Base-by-base conservation (phyloP, 768 basidiomycete genomes). In the Lentinula aciculospora region DNA sequence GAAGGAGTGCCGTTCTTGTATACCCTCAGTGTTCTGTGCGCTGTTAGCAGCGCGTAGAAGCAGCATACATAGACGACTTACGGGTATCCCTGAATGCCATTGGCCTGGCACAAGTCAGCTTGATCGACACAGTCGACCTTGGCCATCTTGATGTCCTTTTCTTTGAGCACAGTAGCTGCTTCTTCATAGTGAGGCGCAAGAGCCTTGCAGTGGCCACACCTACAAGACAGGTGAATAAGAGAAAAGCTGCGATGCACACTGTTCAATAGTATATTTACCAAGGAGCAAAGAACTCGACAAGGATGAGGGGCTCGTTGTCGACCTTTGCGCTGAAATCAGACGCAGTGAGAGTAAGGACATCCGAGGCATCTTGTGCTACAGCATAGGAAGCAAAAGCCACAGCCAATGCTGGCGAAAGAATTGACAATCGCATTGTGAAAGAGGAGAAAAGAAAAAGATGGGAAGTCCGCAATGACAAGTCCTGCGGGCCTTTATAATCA, bases 51-150 rank as follows among this genome's bases (percentile, higher is more conserved):
- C 1, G 23, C 34, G 21, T 23, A 51, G 8, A 19, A 36, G 17
- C 10, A 36, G 23, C 13, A 21, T 29, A 7, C 19, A 28, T 9
- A 5, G 23, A 40, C 7, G 7, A 77, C 92, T 66, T 66, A 94
- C 94, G 94, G 94, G 76, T 99, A 99, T 15, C 96, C 96, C 70
- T 88, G 85, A 44, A 99, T 82, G 40, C 89, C 94, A 58, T 94
- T 86, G 50, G 81, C 66, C 68, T 91, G 86, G 74, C 97, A 99
- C 29, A 99, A 82, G 55, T 96, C 94, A 25, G 88, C 84, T 66
- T 98, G 80, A 62, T 92, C 94, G 45, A 97, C 96, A 71, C 96
- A 98, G 78, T 98, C 94, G 51, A 98, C 95, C 69, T 98, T 96
- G 63, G 94, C 94, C 54, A 99, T 74, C 71, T 89, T 89, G 75